phyloP scores from a whole-genome alignment of 83 land plant genomes.

The Isoetes engelmannii region DNA sequence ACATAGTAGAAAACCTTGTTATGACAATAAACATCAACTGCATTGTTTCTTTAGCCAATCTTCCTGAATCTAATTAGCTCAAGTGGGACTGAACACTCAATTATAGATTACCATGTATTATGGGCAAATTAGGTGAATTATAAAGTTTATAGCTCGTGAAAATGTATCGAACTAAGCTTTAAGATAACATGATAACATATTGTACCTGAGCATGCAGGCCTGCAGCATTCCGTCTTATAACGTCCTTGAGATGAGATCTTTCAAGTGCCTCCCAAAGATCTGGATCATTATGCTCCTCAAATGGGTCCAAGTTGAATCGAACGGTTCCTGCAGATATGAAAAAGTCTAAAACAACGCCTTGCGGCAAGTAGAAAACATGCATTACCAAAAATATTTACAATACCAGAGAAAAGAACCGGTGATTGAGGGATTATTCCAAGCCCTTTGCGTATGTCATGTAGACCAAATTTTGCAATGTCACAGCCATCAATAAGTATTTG shows the following conservation, averaged over 20 bases:
- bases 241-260: conserved; percentile 87
- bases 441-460: conserved; percentile 57
- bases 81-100: too few relatives aligned
- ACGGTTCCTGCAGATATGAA: conserved; percentile 49
- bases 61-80: too few relatives aligned
- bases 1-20: too few relatives aligned
- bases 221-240: conserved; percentile 52
- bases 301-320: conserved; percentile 91
- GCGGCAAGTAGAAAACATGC: too few relatives aligned
- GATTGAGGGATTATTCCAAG: conserved; percentile 88
- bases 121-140: too few relatives aligned
- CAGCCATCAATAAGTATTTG: conserved; percentile 66
- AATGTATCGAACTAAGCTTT: too few relatives aligned
- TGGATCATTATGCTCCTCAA: conserved; percentile 75
- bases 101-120: too few relatives aligned
- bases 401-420: conserved; percentile 93
- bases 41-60: too few relatives aligned
- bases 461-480: conserved; percentile 66
- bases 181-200: too few relatives aligned
- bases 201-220: conserved; percentile 90
- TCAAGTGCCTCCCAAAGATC: conserved; percentile 94
- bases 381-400: too few relatives aligned
- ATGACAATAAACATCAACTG: too few relatives aligned
- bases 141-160: too few relatives aligned
- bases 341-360: not conserved